Base-by-base conservation (phyloP, 257 asterid species). In the Agastache rugosa region DNA sequence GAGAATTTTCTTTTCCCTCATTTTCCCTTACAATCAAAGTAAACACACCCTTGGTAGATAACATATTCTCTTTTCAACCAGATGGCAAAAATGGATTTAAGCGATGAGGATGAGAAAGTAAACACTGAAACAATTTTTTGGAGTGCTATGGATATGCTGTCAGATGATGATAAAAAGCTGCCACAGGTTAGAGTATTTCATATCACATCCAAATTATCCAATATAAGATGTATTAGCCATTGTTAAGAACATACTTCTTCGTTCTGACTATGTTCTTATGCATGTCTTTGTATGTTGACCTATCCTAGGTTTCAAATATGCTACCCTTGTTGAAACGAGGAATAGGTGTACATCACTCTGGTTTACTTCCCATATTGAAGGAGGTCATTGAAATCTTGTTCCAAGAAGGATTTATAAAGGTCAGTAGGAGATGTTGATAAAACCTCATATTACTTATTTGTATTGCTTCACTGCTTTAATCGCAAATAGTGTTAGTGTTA, bases 121-220 rank as follows among this genome's bases (percentile, higher is more conserved):
- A 92, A 85, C 78, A 78, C 80, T 11, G 99, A 95, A 80, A 95
- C 88, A 48, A 95, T 95, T 51, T 95, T 95, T 87, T 92, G 99
- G 99, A 92, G 97, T 85, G 99, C 99, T 66, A 95, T 95, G 99
- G 98, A 95, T 85, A 92, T 92, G 91, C 85, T 95, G 77, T 95
- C 99, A 10, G 99, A 92, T 73, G 99, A 95, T 84, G 99, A 95
- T 77, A 95, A 90, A 76, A 92, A 90, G 81, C 75, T 95, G 77
- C 99, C 99, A 5, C 98, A 95, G 93, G 99, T 91, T 54, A 82
- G 81, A 45, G 67, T 54, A 41, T 71, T 75, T 67, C 27, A 64
- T 35, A 55, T 58, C 72, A 74, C 29, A 15, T 23, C 16, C 79
- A 67, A 51, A 55, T 63, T 69, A 15, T 23, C 16, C 79, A 67